These are phyloP conservation scores for Diaporthe ampelina DNA, from an alignment of 2,329 filamentous ascomycete genomes.

Conservation along the genomic window DNA sequence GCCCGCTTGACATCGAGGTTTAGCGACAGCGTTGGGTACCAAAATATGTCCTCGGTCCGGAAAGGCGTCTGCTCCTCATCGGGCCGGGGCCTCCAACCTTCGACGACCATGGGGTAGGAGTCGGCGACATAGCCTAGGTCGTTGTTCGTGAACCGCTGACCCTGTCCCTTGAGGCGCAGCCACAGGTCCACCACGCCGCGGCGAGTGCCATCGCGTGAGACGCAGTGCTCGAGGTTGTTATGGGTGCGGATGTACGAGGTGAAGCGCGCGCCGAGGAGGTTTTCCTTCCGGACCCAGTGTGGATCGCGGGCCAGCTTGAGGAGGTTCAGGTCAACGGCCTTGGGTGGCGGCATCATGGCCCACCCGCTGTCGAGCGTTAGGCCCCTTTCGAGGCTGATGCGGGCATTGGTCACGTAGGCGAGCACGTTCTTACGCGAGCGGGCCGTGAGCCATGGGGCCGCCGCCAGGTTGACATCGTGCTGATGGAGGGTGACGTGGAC, in stretches of 20 bases:
- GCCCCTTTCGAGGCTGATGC: conserved; percentile 4
- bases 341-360: background rate
- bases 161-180: background rate
- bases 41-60: background rate
- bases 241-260: conserved; percentile 3
- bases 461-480: background rate
- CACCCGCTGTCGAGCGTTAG: conserved; percentile 19
- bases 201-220: conserved; percentile 1
- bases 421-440: conserved; percentile 11
- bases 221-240: conserved; percentile 15
- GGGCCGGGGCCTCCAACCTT: background rate
- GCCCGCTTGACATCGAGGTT: conserved; percentile 18
- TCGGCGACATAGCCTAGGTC: conserved; percentile 18
- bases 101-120: conserved; percentile 18
- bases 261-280: background rate
- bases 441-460: background rate
- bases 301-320: background rate
- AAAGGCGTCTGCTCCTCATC: conserved; percentile 14
- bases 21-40: conserved; percentile 21
- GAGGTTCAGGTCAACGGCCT: background rate
- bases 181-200: conserved; percentile 21
- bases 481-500: background rate
- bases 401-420: conserved; percentile 13
- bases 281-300: background rate
- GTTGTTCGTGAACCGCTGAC: background rate